phyloP scores from a whole-genome alignment of 306 rosid genomes.

The Acacia confusa region DNA sequence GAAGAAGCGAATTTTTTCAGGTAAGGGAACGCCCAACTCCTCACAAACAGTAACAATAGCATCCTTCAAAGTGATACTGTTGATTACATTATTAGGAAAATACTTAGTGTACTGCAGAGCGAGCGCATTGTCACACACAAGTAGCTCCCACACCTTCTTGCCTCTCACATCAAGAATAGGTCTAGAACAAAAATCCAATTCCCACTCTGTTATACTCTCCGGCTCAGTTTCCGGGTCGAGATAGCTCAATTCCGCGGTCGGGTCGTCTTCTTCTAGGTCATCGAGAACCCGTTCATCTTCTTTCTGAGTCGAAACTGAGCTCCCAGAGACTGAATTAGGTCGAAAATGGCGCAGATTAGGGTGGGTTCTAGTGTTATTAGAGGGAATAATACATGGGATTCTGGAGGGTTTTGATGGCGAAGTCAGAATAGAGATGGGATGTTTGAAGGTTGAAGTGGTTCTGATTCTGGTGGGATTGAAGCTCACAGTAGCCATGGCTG shows the following conservation, averaged over 20 bases:
- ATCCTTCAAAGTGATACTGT: conserved; percentile 83
- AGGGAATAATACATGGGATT: conserved; percentile 34
- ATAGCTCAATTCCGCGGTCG: conserved; percentile 68
- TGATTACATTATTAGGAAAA: conserved; percentile 89
- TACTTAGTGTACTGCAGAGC: conserved; percentile 84
- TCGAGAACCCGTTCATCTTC: conserved; percentile 42
- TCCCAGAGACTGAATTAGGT: conserved; percentile 58
- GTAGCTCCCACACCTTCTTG: conserved; percentile 95
- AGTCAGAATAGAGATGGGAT: conserved; percentile 31
- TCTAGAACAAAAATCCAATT: conserved; percentile 90
- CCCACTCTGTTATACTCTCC: conserved; percentile 72
- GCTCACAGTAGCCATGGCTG: conserved; percentile 81
- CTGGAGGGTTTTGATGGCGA: conserved; percentile 38
- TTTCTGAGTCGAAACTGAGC: conserved; percentile 55
- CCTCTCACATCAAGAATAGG: conserved; percentile 89
- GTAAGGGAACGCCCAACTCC: conserved; percentile 66
- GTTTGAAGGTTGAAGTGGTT: conserved; percentile 48
- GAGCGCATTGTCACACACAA: conserved; percentile 80
- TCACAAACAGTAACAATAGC: conserved; percentile 63
- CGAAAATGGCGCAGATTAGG: conserved; percentile 41
- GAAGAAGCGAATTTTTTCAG: conserved; percentile 84
- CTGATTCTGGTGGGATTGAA: conserved; percentile 67
- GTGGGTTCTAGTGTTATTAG: conserved; percentile 9
- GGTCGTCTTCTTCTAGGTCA: conserved; percentile 59
- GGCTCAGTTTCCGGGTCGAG: conserved; percentile 75